Base-by-base conservation (phyloP, 441 rosid genomes). In the Breynia disticha region DNA sequence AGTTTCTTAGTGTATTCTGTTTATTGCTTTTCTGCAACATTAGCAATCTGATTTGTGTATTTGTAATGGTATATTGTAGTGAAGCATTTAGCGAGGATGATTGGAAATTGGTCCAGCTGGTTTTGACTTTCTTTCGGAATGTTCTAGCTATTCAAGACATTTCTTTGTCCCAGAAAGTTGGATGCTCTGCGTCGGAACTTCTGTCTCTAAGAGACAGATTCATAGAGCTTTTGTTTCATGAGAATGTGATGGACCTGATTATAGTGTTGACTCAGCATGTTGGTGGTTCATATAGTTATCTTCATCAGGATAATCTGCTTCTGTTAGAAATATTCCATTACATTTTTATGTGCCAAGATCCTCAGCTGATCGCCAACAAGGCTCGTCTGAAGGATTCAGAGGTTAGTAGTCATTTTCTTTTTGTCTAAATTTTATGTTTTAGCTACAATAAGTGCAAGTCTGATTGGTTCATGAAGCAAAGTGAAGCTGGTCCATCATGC, bases 101-200 rank as follows among this genome's bases (percentile, higher is more conserved):
- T 66, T 90, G 97, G 99, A 94, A 94, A 76, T 65, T 94, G 80
- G 78, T 87, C 64, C 97, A 90, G 79, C 86, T 94, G 47, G 81
- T 90, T 21, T 78, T 94, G 67, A 87, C 97, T 43, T 65, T 90
- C 21, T 87, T 94, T 60, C 78, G 91, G 56, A 94, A 94, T 62
- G 58, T 94, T 61, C 84, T 94, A 24, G 94, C 97, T 46, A 69
- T 90, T 55, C 97, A 87, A 67, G 94, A 83, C 54, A 66, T 90
- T 21, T 74, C 87, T 4, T 68, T 69, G 47, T 61, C 70, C 54
- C 99, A 80, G 58, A 90, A 90, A 66, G 80, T 85, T 60, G 90
- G 79, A 55, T 84, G 77, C 24, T 84, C 91, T 43, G 81, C 85
- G 58, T 53, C 69, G 68, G 83, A 78, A 58, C 74, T 76, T 67